Conservation (phyloP, 306 rosid genomes). For the Trifolium subterraneum region DNA sequence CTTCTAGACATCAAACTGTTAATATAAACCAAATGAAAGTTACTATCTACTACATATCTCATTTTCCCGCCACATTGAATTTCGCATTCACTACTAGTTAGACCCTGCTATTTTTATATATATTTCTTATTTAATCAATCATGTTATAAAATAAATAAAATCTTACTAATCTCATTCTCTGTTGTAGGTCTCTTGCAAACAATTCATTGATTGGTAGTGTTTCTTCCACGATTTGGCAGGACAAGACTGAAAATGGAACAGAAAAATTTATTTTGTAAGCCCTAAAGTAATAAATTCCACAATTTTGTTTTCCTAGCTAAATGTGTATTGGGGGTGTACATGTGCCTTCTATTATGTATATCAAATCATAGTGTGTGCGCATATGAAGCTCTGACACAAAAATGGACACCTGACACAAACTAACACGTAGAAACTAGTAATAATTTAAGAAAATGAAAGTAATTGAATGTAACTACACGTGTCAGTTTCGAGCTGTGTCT, state of each 20-base stretch:
- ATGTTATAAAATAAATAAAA: constrained; percentile 10
- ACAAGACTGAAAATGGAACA: constrained; percentile 47
- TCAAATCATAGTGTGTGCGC: not conserved
- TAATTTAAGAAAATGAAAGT: not conserved
- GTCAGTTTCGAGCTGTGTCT: not conserved
- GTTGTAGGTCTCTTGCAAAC: constrained; percentile 85
- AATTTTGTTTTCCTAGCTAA: constrained; percentile 17
- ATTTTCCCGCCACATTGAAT: too few relatives aligned
- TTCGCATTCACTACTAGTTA: too few relatives aligned
- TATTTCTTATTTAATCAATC: constrained; percentile 32
- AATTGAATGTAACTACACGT: not conserved
- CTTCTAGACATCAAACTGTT: constrained; percentile 9
- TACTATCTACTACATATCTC: not conserved
- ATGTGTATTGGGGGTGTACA: constrained; percentile 2
- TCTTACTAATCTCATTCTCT: constrained; percentile 38
- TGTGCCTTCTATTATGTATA: not conserved
- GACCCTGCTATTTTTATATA: not conserved
- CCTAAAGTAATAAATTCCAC: constrained; percentile 33
- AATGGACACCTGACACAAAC: not conserved
- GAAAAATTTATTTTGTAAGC: constrained; percentile 69
- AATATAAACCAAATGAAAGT: constrained; percentile 15
- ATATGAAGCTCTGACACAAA: not conserved
- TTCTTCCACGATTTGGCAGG: constrained; percentile 75
- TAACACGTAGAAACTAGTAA: not conserved
- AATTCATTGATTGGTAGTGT: constrained; percentile 68